These are phyloP conservation scores for Bisporella sp. DNA, from an alignment of 2,329 filamentous ascomycete genomes.

Conservation along the genomic window DNA sequence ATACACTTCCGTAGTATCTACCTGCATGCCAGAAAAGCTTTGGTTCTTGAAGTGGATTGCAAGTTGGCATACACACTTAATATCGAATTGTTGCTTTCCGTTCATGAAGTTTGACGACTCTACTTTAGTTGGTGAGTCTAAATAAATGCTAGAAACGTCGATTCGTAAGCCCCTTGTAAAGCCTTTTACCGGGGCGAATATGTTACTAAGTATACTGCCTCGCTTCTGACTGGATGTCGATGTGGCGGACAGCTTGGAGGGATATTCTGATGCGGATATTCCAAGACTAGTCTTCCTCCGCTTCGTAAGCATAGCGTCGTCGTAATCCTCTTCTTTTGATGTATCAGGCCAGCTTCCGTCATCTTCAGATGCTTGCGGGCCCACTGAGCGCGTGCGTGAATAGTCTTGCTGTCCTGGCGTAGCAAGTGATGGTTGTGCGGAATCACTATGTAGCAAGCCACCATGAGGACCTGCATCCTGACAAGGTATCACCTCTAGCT, in stretches of 20 bases:
- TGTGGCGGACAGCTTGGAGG: constrained; percentile 3
- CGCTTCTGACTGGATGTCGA: too few species aligned
- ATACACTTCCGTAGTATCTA: constrained; percentile 7
- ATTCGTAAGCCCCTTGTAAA: constrained; percentile 18
- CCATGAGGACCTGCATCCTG: not conserved
- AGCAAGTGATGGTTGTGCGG: constrained; percentile 27
- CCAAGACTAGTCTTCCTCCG: constrained; percentile 4
- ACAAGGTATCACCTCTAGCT: constrained; percentile 20
- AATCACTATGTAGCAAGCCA: constrained; percentile 23
- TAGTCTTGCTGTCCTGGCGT: constrained; percentile 25
- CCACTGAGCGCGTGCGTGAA: constrained; percentile 14
- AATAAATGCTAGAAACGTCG: constrained; percentile 13
- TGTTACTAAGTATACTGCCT: too few species aligned
- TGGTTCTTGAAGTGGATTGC: constrained; percentile 16
- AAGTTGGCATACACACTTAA: constrained; percentile 15
- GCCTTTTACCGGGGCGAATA: not conserved
- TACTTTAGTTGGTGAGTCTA: constrained; percentile 1
- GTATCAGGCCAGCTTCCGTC: constrained; percentile 6
- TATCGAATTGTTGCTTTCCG: constrained; percentile 2
- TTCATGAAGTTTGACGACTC: not conserved
- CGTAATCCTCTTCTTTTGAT: constrained; percentile 20
- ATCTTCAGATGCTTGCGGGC: constrained; percentile 4
- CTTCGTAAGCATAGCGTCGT: constrained; percentile 17
- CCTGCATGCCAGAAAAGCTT: not conserved
- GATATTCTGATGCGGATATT: not conserved